Percentiles rank a stretch among this genome's conserved stretches.
Conservation (phyloP, 352 stramenopile species). For the Phytophthora brassicae region DNA sequence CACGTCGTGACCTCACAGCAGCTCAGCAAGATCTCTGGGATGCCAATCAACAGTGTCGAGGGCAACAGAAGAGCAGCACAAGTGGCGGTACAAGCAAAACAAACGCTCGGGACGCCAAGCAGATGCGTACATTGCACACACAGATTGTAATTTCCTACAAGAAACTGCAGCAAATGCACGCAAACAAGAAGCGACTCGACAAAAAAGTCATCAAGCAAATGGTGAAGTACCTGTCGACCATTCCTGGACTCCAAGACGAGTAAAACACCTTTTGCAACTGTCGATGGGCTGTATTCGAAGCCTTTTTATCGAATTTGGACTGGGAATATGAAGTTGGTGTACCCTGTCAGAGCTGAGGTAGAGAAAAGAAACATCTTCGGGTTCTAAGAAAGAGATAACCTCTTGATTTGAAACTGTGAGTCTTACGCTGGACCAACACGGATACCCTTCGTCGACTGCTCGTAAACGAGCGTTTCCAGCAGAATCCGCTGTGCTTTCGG, state of each 20-base stretch:
- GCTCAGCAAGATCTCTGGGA: conserved; percentile 70
- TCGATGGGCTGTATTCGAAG: conserved; percentile 12
- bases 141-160: conserved; percentile 75
- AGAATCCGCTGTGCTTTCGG: conserved; percentile 65
- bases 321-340: conserved; percentile 15
- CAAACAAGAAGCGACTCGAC: conserved; percentile 79
- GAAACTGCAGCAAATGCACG: conserved; percentile 64
- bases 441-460: conserved; percentile 69
- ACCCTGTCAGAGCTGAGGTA: conserved; percentile 2
- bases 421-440: conserved; percentile 63
- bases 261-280: not conserved
- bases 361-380: conserved; percentile 12
- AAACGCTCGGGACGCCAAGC: conserved; percentile 27
- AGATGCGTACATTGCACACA: conserved; percentile 40
- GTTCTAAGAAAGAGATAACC: conserved; percentile 12
- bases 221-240: conserved; percentile 74
- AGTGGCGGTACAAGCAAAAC: conserved; percentile 42
- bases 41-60: conserved; percentile 59
- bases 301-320: conserved; percentile 22
- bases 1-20: conserved; percentile 56
- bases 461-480: conserved; percentile 56
- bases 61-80: conserved; percentile 41
- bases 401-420: not conserved
- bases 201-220: conserved; percentile 86
- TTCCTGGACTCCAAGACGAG: conserved; percentile 56